Percentiles rank a stretch among this genome's conserved stretches.
Conservation (phyloP, 2,329 filamentous ascomycete species). For the Penicillium capsulatum region DNA sequence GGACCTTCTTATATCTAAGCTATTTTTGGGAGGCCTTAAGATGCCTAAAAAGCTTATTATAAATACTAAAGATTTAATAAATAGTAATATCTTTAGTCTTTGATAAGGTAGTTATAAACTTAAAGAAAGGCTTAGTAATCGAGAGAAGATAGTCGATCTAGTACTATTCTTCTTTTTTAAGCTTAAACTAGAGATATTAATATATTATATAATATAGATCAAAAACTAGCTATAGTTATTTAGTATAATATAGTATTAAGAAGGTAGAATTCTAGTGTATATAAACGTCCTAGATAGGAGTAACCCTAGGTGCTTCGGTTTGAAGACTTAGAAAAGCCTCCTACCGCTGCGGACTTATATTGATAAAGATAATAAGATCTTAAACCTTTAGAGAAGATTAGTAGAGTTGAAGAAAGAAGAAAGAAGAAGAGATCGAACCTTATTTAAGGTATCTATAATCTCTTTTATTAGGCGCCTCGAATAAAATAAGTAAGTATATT, state of each 20-base stretch:
- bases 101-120: no score
- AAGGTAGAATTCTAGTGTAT: background rate
- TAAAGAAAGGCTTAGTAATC: no score
- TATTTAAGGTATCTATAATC: slow-evolving; percentile 8
- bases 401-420: no score
- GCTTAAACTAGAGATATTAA: background rate
- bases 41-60: no score
- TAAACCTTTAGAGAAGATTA: no score
- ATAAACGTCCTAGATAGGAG: slow-evolving; percentile 5
- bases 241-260: background rate
- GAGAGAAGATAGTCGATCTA: no score
- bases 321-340: slow-evolving; percentile 2
- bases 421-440: no score
- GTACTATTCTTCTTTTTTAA: no score
- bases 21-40: no score
- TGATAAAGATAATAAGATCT: slow-evolving; percentile 3
- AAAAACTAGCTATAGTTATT: background rate
- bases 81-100: no score
- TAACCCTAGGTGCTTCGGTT: background rate
- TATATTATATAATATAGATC: background rate
- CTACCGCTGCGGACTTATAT: slow-evolving; percentile 1
- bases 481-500: background rate
- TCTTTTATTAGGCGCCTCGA: background rate
- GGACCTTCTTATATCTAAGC: no score
- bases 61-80: no score